Evolutionary conservation across 2,329 filamentous ascomycete species (phyloP).

Genomic region (Pseudocercospora vitis): DNA sequence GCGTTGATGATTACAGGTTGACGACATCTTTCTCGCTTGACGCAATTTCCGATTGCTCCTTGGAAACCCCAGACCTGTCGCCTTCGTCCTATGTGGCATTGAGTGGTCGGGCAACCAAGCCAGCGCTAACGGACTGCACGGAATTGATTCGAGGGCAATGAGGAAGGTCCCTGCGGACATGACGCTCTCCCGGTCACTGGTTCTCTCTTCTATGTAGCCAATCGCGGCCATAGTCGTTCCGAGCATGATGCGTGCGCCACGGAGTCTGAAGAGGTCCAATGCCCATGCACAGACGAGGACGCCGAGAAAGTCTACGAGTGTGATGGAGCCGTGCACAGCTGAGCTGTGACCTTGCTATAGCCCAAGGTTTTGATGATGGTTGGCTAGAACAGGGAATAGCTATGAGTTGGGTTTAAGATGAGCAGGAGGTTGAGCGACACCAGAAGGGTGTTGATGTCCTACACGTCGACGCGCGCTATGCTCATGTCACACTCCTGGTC

Average conservation of each 20-base stretch:
- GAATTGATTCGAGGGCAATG: constrained; percentile 37
- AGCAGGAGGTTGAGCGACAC: constrained; percentile 39
- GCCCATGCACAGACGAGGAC: constrained; percentile 32
- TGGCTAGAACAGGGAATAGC: constrained; percentile 49
- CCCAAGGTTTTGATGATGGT: constrained; percentile 47
- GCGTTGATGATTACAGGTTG: not conserved
- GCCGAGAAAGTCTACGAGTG: constrained; percentile 37
- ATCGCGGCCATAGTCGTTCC: constrained; percentile 35
- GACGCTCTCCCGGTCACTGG: constrained; percentile 34
- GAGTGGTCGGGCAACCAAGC: constrained; percentile 48
- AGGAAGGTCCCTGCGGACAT: constrained; percentile 46
- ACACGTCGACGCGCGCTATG: constrained; percentile 33
- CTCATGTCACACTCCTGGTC: constrained; percentile 26
- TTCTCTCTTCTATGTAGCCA: constrained; percentile 44
- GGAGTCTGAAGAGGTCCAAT: constrained; percentile 36
- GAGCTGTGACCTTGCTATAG: constrained; percentile 43
- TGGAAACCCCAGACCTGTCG: constrained; percentile 46
- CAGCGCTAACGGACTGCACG: constrained; percentile 36
- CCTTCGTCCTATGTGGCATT: constrained; percentile 46
- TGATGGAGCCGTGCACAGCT: constrained; percentile 43
- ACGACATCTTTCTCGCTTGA: constrained; percentile 1
- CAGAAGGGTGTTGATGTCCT: constrained; percentile 39
- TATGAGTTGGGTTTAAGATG: constrained; percentile 43
- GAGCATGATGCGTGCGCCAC: constrained; percentile 37
- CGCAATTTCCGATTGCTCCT: constrained; percentile 45